Evolutionary conservation across 1,139 yeast genomes (phyloP), one percentile per base, ranked within the genome.

Genomic region (Lodderomyces elongisporus): DNA sequence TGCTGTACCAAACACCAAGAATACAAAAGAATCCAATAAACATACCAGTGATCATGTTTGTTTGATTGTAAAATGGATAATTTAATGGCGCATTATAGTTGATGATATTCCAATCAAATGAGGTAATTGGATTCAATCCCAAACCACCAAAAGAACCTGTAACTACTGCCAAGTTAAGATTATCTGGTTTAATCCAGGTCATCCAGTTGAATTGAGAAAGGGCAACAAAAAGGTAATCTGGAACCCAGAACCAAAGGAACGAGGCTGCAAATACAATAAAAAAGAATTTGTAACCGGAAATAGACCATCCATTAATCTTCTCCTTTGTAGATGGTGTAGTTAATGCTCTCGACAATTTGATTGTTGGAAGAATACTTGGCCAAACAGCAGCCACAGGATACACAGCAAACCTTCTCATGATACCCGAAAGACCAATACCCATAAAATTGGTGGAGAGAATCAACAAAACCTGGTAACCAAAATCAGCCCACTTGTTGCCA

Each of bases 361-460:
- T 49, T 4, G 74, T 66, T 14, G 80, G 79, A 42, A 77, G 51
- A 27, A 64, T 49, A 10, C 72, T 61, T 36, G 83, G 83, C 80
- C 83, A 78, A 36, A 77, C 51, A 28, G 77, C 62, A 36, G 66
- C 62, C 14, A 65, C 57, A n/a, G 85, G 84, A 46, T 77, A 77
- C 13, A 79, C 66, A 10, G 73, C 68, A 43, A 78, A 66, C 36
- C 66, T 66, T 47, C 84, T 66, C 54, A 76, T 54, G 16, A 79
- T 47, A 38, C 85, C 84, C 24, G 84, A 80, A 46, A 77, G 65
- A 2, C 82, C 81, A 43, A 77, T 70, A 20, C 87, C 87, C 48
- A 79, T 51, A 41, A 69, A 70, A 48, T 78, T 80, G 4, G 81
- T 69, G 3, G 79, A 62, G 27, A 77, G 46, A 5, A 72, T 62